A percentile compares a stretch with the other conserved stretches of the same genome.
phyloP scores from a whole-genome alignment of 2,329 filamentous ascomycete species.

The Colletotrichum trifolii region DNA sequence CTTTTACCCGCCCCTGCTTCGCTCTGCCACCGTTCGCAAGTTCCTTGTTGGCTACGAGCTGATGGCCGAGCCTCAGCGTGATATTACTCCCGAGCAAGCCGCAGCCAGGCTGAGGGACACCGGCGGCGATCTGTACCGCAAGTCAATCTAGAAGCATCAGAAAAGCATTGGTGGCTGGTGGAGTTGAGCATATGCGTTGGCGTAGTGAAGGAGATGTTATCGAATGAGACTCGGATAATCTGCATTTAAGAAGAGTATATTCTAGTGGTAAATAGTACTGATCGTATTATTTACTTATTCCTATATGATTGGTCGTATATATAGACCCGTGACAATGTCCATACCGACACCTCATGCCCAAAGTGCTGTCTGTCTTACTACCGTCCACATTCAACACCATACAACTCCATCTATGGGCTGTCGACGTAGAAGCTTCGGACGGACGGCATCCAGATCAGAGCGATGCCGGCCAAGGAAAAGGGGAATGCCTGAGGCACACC shows the following conservation, averaged over 20 bases:
- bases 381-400: not conserved
- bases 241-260: too few relatives aligned
- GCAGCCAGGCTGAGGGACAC: constrained; percentile 80
- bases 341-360: too few relatives aligned
- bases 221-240: too few relatives aligned
- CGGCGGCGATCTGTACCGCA: constrained; percentile 86
- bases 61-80: constrained; percentile 96
- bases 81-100: constrained; percentile 97
- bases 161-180: not conserved
- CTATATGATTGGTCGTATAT: too few relatives aligned
- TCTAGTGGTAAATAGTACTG: too few relatives aligned
- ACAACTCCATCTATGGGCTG: constrained; percentile 17
- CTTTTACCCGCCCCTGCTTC: constrained; percentile 93
- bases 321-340: too few relatives aligned
- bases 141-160: constrained; percentile 55
- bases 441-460: constrained; percentile 69
- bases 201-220: not conserved
- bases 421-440: constrained; percentile 79
- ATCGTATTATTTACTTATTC: too few relatives aligned
- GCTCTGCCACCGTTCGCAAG: constrained; percentile 93
- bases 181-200: not conserved
- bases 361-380: too few relatives aligned
- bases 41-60: constrained; percentile 97
- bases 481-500: constrained; percentile 67
- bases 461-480: constrained; percentile 61